Percentiles rank a stretch among this genome's conserved stretches.
These are phyloP conservation scores for Fusarium vanettenii DNA, from an alignment of 2,329 filamentous ascomycete species.

Conservation along the genomic window DNA sequence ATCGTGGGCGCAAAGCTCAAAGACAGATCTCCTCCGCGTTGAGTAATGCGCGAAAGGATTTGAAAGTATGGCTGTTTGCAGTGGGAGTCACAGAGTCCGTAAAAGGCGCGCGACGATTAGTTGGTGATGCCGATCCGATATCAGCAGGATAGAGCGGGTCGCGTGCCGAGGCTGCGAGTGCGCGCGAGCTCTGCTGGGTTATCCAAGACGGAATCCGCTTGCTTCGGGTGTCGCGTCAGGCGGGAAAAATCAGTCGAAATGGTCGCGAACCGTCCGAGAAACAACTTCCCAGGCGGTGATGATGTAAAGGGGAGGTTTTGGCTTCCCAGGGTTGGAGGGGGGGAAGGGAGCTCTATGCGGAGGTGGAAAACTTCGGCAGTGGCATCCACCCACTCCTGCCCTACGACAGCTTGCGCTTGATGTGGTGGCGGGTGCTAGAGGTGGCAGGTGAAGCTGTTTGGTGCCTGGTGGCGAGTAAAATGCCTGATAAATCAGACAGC, in stretches of 20 bases:
- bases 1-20: conserved; percentile 3
- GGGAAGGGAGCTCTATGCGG: conserved; percentile 29
- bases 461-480: background rate
- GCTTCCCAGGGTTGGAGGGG: conserved; percentile 19
- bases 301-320: conserved; percentile 38
- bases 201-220: background rate
- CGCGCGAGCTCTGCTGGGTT: conserved; percentile 7
- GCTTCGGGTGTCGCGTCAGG: background rate
- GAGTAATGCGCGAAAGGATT: background rate
- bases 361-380: conserved; percentile 39
- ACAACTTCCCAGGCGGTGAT: conserved; percentile 26
- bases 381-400: conserved; percentile 25
- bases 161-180: conserved; percentile 22
- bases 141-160: conserved; percentile 25
- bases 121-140: conserved; percentile 8
- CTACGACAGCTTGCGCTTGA: conserved; percentile 18
- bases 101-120: conserved; percentile 19
- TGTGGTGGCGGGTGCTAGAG: conserved; percentile 21
- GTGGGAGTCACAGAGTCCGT: background rate
- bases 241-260: background rate
- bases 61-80: background rate
- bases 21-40: background rate
- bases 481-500: conserved; percentile 30
- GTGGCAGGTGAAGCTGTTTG: conserved; percentile 26
- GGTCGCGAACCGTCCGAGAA: background rate